Evolutionary conservation across 1,284 basidiomycete species (phyloP).

Genomic region (Sporisorium reilianum): DNA sequence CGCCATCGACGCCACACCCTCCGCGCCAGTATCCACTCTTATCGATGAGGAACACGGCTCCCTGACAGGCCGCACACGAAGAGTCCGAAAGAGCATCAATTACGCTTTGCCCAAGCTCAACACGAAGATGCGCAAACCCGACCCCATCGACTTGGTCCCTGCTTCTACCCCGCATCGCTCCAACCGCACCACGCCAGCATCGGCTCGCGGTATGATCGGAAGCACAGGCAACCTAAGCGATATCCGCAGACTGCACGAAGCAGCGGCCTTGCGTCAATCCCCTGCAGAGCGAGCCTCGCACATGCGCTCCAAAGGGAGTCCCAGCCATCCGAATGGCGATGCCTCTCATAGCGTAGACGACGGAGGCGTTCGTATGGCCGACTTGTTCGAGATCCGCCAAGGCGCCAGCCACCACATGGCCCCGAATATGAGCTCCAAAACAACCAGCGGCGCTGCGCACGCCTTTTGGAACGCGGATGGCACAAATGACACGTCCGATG

Average conservation of each 20-base stretch:
- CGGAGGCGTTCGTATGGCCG: constrained; percentile 26
- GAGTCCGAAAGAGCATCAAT: constrained; percentile 65
- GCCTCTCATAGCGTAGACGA: constrained; percentile 3
- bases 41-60: constrained; percentile 16
- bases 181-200: constrained; percentile 17
- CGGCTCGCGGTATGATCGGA: constrained; percentile 35
- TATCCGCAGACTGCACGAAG: constrained; percentile 54
- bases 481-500: constrained; percentile 40
- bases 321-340: neutral
- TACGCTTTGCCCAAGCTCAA: constrained; percentile 68
- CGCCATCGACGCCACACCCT: constrained; percentile 4
- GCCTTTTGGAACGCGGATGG: constrained; percentile 23
- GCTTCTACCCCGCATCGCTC: constrained; percentile 39
- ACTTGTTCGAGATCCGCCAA: constrained; percentile 40
- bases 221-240: constrained; percentile 57
- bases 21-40: neutral
- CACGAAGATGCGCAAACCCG: constrained; percentile 69
- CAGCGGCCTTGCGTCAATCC: constrained; percentile 35
- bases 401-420: neutral
- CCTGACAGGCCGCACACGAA: constrained; percentile 38
- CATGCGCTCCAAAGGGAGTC: constrained; percentile 19
- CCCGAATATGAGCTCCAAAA: neutral
- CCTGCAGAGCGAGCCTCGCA: constrained; percentile 26
- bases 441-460: neutral
- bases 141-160: constrained; percentile 51